Conservation (phyloP, 1,139 yeast species). For the Protomyces gravidus region DNA sequence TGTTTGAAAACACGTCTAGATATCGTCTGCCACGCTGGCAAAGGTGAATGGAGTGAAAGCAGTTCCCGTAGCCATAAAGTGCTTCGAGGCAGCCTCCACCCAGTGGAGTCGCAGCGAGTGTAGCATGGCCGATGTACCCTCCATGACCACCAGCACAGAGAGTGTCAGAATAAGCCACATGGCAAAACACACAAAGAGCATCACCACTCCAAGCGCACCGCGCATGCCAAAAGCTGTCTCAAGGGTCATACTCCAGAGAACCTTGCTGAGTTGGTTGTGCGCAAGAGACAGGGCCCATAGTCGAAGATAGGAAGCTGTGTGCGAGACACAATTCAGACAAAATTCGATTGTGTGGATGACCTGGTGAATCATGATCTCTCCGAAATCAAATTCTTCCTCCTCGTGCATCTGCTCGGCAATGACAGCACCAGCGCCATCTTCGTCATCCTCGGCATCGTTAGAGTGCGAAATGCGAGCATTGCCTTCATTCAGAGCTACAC, state of each 20-base stretch:
- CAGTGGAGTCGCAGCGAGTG: slow-evolving; percentile 95
- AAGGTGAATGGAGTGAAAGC: slow-evolving; percentile 78
- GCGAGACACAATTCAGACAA: slow-evolving; percentile 94
- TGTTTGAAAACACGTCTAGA: no score
- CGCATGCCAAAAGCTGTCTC: slow-evolving; percentile 72
- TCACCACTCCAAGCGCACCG: slow-evolving; percentile 64
- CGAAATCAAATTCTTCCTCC: slow-evolving; percentile 62
- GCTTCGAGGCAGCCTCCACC: slow-evolving; percentile 99
- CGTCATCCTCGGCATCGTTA: slow-evolving; percentile 36
- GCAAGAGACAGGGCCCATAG: slow-evolving; percentile 97
- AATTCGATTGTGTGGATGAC: slow-evolving; percentile 98
- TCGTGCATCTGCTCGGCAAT: slow-evolving; percentile 39
- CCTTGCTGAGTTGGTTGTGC: slow-evolving; percentile 91
- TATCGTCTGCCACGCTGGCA: no score
- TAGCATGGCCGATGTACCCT: slow-evolving; percentile 98
- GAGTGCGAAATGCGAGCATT: slow-evolving; percentile 37
- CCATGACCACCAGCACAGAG: slow-evolving; percentile 89
- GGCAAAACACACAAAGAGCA: slow-evolving; percentile 75
- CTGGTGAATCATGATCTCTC: slow-evolving; percentile 94
- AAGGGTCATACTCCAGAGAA: slow-evolving; percentile 94
- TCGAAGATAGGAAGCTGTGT: slow-evolving; percentile 94
- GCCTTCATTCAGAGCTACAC: slow-evolving; percentile 31
- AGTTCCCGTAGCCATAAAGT: slow-evolving; percentile 91
- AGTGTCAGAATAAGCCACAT: slow-evolving; percentile 94
- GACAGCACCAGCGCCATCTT: slow-evolving; percentile 37